Evolutionary conservation across 768 basidiomycete species (phyloP).

Genomic region (Boletus sensibilis): DNA sequence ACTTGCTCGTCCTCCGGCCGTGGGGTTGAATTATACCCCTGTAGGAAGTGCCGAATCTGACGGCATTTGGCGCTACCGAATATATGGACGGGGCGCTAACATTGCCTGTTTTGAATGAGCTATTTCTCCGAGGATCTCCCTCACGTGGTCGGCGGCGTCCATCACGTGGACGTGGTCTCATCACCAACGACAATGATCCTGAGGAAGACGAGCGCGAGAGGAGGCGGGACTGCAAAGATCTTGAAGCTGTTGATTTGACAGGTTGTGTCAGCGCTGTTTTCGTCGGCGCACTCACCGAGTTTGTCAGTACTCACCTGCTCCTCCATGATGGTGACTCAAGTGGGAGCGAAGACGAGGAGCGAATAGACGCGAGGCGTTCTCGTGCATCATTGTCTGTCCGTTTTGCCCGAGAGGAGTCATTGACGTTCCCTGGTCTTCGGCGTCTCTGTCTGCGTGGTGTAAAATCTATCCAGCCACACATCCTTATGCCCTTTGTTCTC

Average conservation of each 20-base stretch:
- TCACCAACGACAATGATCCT: conserved; percentile 50
- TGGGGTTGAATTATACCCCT: conserved; percentile 6
- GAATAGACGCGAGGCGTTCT: conserved; percentile 30
- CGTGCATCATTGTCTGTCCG: conserved; percentile 36
- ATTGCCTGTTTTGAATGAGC: conserved; percentile 79
- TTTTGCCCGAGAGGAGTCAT: conserved; percentile 45
- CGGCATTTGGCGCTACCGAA: conserved; percentile 92
- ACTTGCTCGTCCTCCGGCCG: conserved; percentile 4
- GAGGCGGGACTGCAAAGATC: conserved; percentile 66
- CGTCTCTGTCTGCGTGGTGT: conserved; percentile 82
- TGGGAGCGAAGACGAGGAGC: conserved; percentile 42
- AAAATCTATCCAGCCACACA: conserved; percentile 68
- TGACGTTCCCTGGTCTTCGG: conserved; percentile 65
- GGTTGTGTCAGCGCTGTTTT: conserved; percentile 94
- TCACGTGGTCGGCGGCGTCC: conserved; percentile 69
- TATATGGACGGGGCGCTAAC: conserved; percentile 96
- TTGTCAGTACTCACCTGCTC: conserved; percentile 67
- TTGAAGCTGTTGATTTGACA: conserved; percentile 90
- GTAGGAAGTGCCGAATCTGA: conserved; percentile 86
- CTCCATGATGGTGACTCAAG: conserved; percentile 41
- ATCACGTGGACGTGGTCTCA: conserved; percentile 57
- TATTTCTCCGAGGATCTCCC: conserved; percentile 81
- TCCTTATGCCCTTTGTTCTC: conserved; percentile 69
- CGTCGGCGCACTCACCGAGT: conserved; percentile 79
- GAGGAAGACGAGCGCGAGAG: conserved; percentile 81